phyloP scores from a whole-genome alignment of 192 early-diverging fungal species.

The Coemansia sp. region DNA sequence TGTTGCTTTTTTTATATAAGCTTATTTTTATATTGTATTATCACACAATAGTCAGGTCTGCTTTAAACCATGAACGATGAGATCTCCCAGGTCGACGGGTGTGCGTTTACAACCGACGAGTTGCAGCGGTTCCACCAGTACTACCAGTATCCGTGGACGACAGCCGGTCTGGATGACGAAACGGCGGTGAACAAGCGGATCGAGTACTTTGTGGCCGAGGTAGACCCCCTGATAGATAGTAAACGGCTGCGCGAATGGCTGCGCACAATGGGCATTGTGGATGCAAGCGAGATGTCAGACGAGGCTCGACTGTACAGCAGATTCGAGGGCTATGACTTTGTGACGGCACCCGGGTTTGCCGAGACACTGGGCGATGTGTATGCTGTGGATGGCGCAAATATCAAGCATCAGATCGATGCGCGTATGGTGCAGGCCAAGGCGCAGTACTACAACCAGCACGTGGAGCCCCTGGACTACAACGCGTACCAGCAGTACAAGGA shows the following conservation, averaged over 20 bases:
- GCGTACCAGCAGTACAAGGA: conserved; percentile 25
- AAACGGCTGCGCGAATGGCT: conserved; percentile 41
- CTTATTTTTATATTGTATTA: neutral
- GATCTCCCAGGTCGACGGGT: conserved; percentile 47
- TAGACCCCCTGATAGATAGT: conserved; percentile 12
- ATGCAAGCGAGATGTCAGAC: conserved; percentile 9
- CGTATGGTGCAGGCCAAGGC: conserved; percentile 47
- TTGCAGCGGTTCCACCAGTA: conserved; percentile 49
- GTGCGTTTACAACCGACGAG: conserved; percentile 40
- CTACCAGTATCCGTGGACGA: conserved; percentile 33
- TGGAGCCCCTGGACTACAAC: conserved; percentile 26
- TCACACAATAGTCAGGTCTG: neutral
- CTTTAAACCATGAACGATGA: conserved; percentile 8
- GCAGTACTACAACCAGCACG: conserved; percentile 27
- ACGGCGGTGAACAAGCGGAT: conserved; percentile 23
- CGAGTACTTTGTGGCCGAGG: conserved; percentile 17
- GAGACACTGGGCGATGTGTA: conserved; percentile 31
- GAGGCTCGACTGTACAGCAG: conserved; percentile 23
- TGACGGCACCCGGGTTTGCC: conserved; percentile 39
- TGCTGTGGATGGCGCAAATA: neutral
- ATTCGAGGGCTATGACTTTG: conserved; percentile 44
- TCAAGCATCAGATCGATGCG: conserved; percentile 25
- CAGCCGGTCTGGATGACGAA: conserved; percentile 1
- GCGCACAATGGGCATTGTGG: conserved; percentile 31
- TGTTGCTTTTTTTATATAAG: neutral